phyloP scores from a whole-genome alignment of 257 asterid genomes.

The Solanum tacnaense region DNA sequence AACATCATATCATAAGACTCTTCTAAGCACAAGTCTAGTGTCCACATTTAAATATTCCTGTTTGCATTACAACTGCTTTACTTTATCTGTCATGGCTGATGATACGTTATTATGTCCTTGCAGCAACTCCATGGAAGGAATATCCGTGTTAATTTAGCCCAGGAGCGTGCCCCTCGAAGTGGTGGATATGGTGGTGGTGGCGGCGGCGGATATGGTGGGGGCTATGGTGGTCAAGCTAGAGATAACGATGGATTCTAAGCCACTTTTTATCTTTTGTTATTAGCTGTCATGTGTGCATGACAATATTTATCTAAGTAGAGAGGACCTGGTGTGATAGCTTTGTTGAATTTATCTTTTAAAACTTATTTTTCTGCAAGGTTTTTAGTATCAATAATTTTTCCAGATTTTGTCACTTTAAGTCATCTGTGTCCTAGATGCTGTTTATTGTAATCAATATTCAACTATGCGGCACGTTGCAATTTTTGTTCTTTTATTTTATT shows the following conservation, averaged over 20 bases:
- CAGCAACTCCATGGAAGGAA: conserved; percentile 62
- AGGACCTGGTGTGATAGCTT: background rate
- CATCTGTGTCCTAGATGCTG: background rate
- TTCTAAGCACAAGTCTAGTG: background rate
- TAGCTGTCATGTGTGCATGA: conserved; percentile 15
- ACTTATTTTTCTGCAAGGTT: background rate
- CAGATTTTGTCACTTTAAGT: background rate
- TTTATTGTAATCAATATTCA: background rate
- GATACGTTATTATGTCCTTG: background rate
- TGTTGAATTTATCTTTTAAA: background rate
- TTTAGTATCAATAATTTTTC: background rate
- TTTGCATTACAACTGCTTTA: background rate
- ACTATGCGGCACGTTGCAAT: background rate
- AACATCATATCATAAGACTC: background rate
- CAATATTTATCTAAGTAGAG: background rate
- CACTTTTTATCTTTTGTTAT: background rate
- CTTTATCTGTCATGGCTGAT: background rate
- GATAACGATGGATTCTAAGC: conserved; percentile 24
- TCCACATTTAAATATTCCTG: background rate
- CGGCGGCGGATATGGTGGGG: conserved; percentile 21
- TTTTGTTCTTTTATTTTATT: background rate
- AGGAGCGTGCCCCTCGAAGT: conserved; percentile 49
- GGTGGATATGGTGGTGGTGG: background rate
- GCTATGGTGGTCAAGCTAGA: conserved; percentile 15
- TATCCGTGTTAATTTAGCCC: conserved; percentile 56